Percentiles rank a stretch among this genome's conserved stretches.
Conservation (phyloP, 139 green algal species). For the Chlorella vulgaris region DNA sequence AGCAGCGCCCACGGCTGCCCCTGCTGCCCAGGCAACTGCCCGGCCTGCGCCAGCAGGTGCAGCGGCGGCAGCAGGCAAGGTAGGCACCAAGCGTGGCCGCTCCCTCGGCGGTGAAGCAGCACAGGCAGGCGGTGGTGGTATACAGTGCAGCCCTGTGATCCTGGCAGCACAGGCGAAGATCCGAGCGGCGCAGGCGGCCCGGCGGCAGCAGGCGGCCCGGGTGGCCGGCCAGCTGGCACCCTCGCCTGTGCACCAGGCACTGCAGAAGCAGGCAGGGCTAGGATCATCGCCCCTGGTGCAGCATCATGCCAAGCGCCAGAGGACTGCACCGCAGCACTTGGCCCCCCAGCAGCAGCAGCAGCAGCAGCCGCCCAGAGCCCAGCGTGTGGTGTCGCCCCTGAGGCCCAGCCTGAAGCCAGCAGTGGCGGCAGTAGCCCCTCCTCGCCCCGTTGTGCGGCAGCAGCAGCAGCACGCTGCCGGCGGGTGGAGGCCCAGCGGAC, state of each 20-base stretch:
- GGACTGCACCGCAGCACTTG: neutral
- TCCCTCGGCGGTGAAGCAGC: neutral
- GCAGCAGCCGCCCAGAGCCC: neutral
- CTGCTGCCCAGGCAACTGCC: neutral
- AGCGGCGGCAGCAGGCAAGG: neutral
- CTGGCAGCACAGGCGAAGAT: conserved; percentile 21
- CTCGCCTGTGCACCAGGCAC: neutral
- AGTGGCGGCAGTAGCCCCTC: neutral
- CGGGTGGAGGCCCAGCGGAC: neutral
- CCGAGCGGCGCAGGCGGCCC: neutral
- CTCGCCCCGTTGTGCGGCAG: neutral
- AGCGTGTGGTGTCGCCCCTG: too few species aligned
- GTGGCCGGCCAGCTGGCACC: neutral
- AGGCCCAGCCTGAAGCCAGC: too few species aligned
- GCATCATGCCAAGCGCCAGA: neutral
- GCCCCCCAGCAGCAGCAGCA: neutral
- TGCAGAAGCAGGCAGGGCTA: neutral
- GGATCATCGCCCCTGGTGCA: neutral
- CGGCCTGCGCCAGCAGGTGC: neutral
- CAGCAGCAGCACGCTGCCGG: neutral
- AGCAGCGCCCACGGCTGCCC: neutral
- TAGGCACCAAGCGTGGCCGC: neutral
- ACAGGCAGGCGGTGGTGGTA: neutral
- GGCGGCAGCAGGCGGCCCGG: neutral
- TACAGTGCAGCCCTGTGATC: neutral